Evolutionary conservation across 805 yeast species (phyloP), one percentile per base, ranked within the genome.

Genomic region (Ogataea henricii): DNA sequence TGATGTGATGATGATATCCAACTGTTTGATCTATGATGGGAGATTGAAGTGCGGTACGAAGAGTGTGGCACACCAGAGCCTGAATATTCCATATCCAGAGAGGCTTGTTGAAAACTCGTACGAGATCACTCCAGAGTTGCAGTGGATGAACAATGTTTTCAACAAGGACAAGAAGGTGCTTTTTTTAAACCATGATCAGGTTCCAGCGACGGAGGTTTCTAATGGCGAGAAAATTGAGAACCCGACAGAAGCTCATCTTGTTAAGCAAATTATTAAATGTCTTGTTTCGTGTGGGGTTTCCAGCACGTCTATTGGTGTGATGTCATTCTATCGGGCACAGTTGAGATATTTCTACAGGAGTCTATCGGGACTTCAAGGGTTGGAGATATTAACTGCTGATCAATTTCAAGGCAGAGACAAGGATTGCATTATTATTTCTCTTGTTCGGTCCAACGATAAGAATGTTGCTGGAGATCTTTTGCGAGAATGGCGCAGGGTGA

Each of bases 371-470:
- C 57, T 67, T 20, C 63, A 69, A 7, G 77, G 72, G 0, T 67
- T 94, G 25, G 98, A 94, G 56, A 76, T 88, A 26, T 71, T 92
- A 47, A 94, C 99, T 0, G 98, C 97, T 0, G 99, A 94, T 66
- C 89, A 86, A 60, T 92, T 87, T 59, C 99, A 94, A 68, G 99
- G 99, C 0, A 76, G 97, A 47, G 99, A 94, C 66, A 94, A 92
- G 59, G 92, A 89, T 26, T 87, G 96, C 60, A 81, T 94, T 13
- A 82, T 94, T 6, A 87, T 94, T 2, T 92, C 98, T 0, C 70
- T 94, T 56, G 99, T 94, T 3, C 72, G 96, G 41, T 85, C 96
- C 4, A 90, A 91, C 63, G 73, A 72, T 1, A 77, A 77, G 17
- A 71, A 74, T 8, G 74, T 72, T 34, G 83, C 87, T 1, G 98